Evolutionary conservation across 495 filamentous ascomycete genomes (phyloP), one percentile per base, ranked within the genome.

Genomic region (Penicillium manginii): DNA sequence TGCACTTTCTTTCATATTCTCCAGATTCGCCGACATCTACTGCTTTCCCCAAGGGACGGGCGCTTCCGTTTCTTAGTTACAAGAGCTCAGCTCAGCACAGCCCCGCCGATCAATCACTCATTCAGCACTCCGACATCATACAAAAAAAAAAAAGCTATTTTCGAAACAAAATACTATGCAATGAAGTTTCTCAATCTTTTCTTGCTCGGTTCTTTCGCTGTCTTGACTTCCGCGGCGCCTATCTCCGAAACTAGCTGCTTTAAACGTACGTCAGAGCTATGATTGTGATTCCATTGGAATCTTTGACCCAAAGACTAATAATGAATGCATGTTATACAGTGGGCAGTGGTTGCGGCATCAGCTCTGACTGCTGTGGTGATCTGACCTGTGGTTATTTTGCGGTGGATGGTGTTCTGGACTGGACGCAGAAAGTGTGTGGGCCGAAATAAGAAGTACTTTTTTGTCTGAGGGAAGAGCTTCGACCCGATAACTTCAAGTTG

Each of bases 391-490:
- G 45, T 9, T 47, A 47, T 19, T 47, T 47, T n/a, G 21, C 18
- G 15, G 45, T 47, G 45, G 45, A 47, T 47, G 45, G 45, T 22
- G 45, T 47, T 12, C 21, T 47, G 45, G 45, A 47, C 10, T 47
- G 45, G 45, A 47, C 45, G 2, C 45, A 47, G 45, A 47, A 47
- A 47, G 45, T 47, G 45, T 47, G 45, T 26, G 45, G 45, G 22
- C 45, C 45, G 22, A 47, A 47, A 26, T 47, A 26, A 29, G 9
- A 47, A 43, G 2, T 14, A 37, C 5, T 1, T 47, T 26, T 47
- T 26, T 43, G 17, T 43, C 40, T 19, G 40, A n/a, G 40, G 40
- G 14, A 11, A 10, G 35, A n/a, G 35, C 10, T 37, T 14, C 35
- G 4, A 15, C 2, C 35, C 35, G 35, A 37, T 3, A 29, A n/a